These are phyloP conservation scores for Lablab purpureus DNA, from an alignment of 306 rosid species.

Conservation along the genomic window DNA sequence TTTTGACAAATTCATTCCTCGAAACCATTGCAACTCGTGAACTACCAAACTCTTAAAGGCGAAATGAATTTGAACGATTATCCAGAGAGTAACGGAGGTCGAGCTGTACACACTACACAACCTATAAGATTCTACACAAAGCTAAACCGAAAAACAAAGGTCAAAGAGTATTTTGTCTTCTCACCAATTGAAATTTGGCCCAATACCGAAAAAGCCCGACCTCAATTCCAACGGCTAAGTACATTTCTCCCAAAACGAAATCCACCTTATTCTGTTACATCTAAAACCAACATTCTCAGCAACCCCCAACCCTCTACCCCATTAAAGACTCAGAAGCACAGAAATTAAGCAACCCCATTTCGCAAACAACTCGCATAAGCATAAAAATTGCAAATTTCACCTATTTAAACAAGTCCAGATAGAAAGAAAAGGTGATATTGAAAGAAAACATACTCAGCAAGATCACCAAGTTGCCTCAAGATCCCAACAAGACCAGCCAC, in stretches of 20 bases:
- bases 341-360: constrained; percentile 44
- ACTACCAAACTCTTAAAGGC: constrained; percentile 22
- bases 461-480: constrained; percentile 98
- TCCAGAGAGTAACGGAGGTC: constrained; percentile 36
- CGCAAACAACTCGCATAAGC: constrained; percentile 31
- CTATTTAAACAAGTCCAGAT: background rate
- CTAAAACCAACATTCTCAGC: constrained; percentile 29
- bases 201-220: constrained; percentile 42
- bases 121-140: constrained; percentile 14
- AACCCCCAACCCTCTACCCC: constrained; percentile 30
- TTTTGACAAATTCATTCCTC: constrained; percentile 24
- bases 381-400: constrained; percentile 22
- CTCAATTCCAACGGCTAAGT: constrained; percentile 32
- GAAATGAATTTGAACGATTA: constrained; percentile 14
- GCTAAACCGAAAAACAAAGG: constrained; percentile 41
- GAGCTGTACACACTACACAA: constrained; percentile 40
- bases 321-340: constrained; percentile 28
- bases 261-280: constrained; percentile 21
- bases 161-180: constrained; percentile 42
- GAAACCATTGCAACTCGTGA: constrained; percentile 19
- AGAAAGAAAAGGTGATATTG: background rate
- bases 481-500: constrained; percentile 98
- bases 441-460: constrained; percentile 82
- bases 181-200: constrained; percentile 35
- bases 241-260: constrained; percentile 11